phyloP scores from a whole-genome alignment of 2,329 filamentous ascomycete genomes.

The Neopestalotiopsis clavispora region DNA sequence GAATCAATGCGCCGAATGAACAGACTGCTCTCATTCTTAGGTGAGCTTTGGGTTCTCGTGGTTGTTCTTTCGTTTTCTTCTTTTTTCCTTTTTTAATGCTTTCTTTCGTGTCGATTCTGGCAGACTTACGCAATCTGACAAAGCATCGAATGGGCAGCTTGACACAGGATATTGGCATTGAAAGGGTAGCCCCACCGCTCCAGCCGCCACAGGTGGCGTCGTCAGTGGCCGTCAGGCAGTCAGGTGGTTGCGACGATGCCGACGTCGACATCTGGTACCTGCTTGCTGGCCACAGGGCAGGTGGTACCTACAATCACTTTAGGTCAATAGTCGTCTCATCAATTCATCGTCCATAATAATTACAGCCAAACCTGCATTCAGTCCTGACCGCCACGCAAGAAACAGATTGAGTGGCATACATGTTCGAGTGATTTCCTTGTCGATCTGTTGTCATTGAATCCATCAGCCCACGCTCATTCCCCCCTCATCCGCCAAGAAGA shows the following conservation, averaged over 20 bases:
- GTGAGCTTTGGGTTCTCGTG: no score
- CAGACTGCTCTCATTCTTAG: no score
- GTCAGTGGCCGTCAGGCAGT: background rate
- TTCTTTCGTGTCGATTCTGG: no score
- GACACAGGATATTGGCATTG: no score
- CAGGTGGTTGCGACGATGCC: constrained; percentile 10
- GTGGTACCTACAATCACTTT: background rate
- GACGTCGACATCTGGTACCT: constrained; percentile 5
- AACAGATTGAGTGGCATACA: background rate
- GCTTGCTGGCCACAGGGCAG: background rate
- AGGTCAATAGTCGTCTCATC: no score
- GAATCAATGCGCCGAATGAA: no score
- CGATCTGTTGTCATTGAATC: background rate
- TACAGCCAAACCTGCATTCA: background rate
- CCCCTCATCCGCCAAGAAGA: background rate
- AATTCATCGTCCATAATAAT: background rate
- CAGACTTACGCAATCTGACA: no score
- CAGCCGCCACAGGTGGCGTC: constrained; percentile 14
- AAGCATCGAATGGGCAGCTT: no score
- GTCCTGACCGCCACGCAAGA: background rate
- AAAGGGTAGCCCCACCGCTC: background rate
- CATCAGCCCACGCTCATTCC: background rate
- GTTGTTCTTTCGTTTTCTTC: no score
- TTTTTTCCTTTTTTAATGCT: no score
- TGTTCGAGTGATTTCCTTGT: background rate